phyloP scores from a whole-genome alignment of 2,329 filamentous ascomycete species.

The Curvularia verruculosa region DNA sequence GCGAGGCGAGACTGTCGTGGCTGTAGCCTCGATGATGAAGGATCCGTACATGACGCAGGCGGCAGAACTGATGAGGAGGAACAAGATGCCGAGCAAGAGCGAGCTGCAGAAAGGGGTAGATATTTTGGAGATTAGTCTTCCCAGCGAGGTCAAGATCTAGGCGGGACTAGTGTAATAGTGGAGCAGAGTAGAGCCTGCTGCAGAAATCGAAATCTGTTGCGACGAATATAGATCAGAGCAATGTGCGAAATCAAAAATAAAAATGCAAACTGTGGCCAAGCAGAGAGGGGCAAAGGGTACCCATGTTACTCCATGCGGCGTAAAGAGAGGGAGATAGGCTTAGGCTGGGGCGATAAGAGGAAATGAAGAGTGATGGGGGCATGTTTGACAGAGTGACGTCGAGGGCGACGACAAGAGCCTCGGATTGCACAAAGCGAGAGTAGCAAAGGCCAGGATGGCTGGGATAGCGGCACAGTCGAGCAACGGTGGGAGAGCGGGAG shows the following conservation, averaged over 20 bases:
- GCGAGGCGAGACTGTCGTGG: constrained; percentile 83
- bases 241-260: too few species aligned
- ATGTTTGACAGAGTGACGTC: constrained; percentile 27
- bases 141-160: constrained; percentile 55
- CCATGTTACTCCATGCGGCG: not conserved
- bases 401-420: constrained; percentile 8
- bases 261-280: not conserved
- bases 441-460: constrained; percentile 2
- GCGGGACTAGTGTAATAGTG: not conserved
- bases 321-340: not conserved
- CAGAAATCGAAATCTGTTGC: not conserved
- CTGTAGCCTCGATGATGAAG: constrained; percentile 86
- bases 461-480: constrained; percentile 18
- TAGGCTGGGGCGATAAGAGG: constrained; percentile 5
- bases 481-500: constrained; percentile 16
- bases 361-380: constrained; percentile 7
- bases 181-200: not conserved
- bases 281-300: not conserved
- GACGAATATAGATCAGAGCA: not conserved
- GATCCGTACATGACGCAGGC: constrained; percentile 76
- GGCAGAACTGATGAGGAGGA: constrained; percentile 81
- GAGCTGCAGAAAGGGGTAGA: constrained; percentile 69
- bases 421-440: constrained; percentile 2
- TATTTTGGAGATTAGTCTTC: constrained; percentile 54
- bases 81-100: constrained; percentile 82